Conservation (phyloP, 176 grass and related monocot species). For the Cenchrus purpureus region DNA sequence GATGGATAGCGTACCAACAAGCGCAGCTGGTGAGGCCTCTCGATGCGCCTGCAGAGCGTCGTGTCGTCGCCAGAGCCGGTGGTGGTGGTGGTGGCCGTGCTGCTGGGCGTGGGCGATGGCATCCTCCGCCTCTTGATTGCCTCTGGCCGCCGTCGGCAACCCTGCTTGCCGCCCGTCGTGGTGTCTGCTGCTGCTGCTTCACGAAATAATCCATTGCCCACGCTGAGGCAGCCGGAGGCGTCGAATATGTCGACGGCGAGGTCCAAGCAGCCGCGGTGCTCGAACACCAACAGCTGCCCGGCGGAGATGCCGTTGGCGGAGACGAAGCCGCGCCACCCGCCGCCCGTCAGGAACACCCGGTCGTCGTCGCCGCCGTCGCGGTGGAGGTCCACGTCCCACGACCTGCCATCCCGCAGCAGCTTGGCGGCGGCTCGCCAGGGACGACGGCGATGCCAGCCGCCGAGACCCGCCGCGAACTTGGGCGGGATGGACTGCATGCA, state of each 20-base stretch:
- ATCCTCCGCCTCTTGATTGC: neutral
- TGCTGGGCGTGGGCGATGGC: neutral
- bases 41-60: neutral
- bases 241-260: conserved; percentile 40
- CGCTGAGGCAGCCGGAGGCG: conserved; percentile 30
- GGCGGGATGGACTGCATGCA: conserved; percentile 32
- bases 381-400: conserved; percentile 26
- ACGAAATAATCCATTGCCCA: neutral
- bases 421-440: conserved; percentile 5
- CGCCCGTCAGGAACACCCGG: neutral
- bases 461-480: conserved; percentile 35
- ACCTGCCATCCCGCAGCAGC: conserved; percentile 15
- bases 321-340: conserved; percentile 42
- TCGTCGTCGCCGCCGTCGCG: neutral
- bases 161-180: too few species aligned
- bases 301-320: conserved; percentile 13
- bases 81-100: neutral
- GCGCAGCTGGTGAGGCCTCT: neutral
- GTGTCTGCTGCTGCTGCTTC: neutral
- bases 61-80: neutral
- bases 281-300: conserved; percentile 39
- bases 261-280: conserved; percentile 21
- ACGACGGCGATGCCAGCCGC: neutral
- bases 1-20: neutral
- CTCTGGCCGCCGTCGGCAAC: neutral